These are phyloP conservation scores for Fusarium concolor DNA, from an alignment of 2,329 filamentous ascomycete genomes.

Conservation along the genomic window DNA sequence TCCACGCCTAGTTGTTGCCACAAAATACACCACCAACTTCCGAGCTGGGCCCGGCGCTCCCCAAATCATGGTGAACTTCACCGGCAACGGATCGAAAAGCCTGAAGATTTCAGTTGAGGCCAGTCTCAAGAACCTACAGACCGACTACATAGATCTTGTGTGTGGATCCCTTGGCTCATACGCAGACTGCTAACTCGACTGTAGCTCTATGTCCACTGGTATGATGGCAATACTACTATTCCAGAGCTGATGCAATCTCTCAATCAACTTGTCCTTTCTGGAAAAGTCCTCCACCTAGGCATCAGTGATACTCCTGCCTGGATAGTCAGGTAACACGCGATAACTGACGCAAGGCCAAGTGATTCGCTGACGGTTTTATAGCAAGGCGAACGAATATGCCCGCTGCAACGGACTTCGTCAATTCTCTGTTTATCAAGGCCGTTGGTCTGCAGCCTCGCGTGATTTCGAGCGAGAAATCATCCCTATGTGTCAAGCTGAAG, in stretches of 20 bases:
- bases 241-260: slow-evolving; percentile 76
- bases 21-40: slow-evolving; percentile 74
- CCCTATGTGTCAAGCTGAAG: slow-evolving; percentile 57
- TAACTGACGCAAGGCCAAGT: neutral
- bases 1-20: slow-evolving; percentile 68
- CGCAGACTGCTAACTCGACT: neutral
- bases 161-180: slow-evolving; percentile 12
- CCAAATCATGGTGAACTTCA: slow-evolving; percentile 63
- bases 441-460: slow-evolving; percentile 54
- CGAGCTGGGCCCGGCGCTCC: slow-evolving; percentile 54
- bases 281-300: slow-evolving; percentile 75
- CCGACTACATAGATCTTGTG: slow-evolving; percentile 75
- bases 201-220: slow-evolving; percentile 72
- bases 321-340: slow-evolving; percentile 62
- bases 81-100: slow-evolving; percentile 72
- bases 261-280: slow-evolving; percentile 67
- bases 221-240: slow-evolving; percentile 75
- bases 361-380: slow-evolving; percentile 38
- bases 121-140: slow-evolving; percentile 71
- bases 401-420: slow-evolving; percentile 75
- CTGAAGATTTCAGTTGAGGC: slow-evolving; percentile 65
- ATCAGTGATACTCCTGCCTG: slow-evolving; percentile 77
- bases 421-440: slow-evolving; percentile 67
- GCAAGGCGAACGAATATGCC: slow-evolving; percentile 76
- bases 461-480: slow-evolving; percentile 59